Evolutionary conservation across 768 basidiomycete genomes (phyloP), one percentile per base, ranked within the genome.

Genomic region (Boletus subcaerulescens): DNA sequence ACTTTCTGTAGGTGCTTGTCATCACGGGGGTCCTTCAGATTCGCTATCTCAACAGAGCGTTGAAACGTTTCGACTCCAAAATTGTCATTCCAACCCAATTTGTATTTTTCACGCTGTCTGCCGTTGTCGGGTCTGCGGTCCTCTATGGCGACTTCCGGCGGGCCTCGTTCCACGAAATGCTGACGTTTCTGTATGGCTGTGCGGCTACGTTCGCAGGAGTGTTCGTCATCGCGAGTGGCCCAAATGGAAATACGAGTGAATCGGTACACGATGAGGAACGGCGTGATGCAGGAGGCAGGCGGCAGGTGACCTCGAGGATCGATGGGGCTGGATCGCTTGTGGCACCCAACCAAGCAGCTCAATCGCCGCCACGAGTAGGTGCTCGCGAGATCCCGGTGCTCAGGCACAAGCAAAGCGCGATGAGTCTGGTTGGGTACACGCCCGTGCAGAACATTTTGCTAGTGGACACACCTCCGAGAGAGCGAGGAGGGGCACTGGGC

Each of bases 41-140:
- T 56, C 78, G 80, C 60, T 93, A 92, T 65, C 78, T 91, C 48
- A 92, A 92, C 62, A 77, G 91, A 53, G 94, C 95, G 8, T 70
- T 98, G 44, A 95, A 92, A 85, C 82, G 86, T 20, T 98, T 98
- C 69, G 93, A 97, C 66, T 86, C 90, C 71, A 96, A 97, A 75
- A 89, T 87, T 49, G 95, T 98, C 24, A 92, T 98, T 59, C 96
- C 95, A 5, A 87, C 86, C 14, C 95, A 98, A 76, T 98, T 97
- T 68, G 93, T 96, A 31, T 79, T 93, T 52, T 98, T 98, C 75
- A 95, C 91, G 24, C 77, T 98, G 35, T 93, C 91, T 5, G 93
- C 92, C 5, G 95, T 99, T 61, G 75, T 91, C 52, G 96, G 95
- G 26, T 95, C 93, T 5, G 93, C 91, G 2, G 86, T 99, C 15